These are phyloP conservation scores for Mucor circinelloides DNA, from an alignment of 371 early-diverging fungal species.

Conservation along the genomic window DNA sequence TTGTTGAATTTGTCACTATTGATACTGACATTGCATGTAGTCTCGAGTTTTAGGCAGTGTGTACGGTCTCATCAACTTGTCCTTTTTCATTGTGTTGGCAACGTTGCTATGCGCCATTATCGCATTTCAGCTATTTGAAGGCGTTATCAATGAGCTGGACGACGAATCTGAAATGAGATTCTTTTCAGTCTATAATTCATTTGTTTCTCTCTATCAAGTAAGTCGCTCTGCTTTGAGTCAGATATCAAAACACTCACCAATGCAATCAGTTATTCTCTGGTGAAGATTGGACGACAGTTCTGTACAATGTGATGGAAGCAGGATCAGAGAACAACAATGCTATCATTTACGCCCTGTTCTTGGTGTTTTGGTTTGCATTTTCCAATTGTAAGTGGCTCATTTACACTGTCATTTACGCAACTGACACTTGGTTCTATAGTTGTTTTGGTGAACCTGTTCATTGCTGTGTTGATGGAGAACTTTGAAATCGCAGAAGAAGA, in stretches of 20 bases:
- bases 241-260: no score
- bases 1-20: background rate
- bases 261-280: constrained; percentile 61
- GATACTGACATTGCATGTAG: constrained; percentile 27
- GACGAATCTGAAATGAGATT: constrained; percentile 54
- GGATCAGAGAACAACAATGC: constrained; percentile 42
- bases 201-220: constrained; percentile 64
- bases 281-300: constrained; percentile 68
- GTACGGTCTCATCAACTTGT: constrained; percentile 62
- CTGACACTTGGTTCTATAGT: constrained; percentile 25
- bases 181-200: constrained; percentile 65
- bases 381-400: constrained; percentile 58
- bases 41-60: constrained; percentile 62
- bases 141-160: constrained; percentile 44
- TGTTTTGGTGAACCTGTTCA: constrained; percentile 66
- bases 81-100: constrained; percentile 63
- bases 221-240: background rate
- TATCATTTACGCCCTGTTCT: constrained; percentile 55
- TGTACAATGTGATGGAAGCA: constrained; percentile 57
- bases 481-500: constrained; percentile 66
- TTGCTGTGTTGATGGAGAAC: constrained; percentile 70
- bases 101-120: constrained; percentile 59
- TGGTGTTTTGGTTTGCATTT: constrained; percentile 64
- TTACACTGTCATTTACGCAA: background rate
- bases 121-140: constrained; percentile 56